Evolutionary conservation across 2,329 filamentous ascomycete genomes (phyloP).

Genomic region (Tolypocladium cylindrosporum): DNA sequence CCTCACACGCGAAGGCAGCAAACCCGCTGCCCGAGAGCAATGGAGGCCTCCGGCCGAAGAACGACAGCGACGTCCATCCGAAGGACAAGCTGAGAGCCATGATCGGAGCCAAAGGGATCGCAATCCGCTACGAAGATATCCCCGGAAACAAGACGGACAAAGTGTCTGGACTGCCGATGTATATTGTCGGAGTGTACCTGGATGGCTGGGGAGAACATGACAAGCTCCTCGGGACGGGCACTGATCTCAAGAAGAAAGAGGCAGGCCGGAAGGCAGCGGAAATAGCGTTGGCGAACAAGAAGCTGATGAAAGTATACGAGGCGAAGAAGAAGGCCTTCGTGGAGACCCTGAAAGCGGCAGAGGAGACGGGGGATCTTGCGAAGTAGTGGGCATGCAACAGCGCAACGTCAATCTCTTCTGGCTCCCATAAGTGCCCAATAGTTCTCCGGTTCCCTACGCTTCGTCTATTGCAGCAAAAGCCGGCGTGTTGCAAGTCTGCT

Average conservation of each 20-base stretch:
- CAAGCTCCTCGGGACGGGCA: slow-evolving; percentile 52
- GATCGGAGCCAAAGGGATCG: slow-evolving; percentile 47
- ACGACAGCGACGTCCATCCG: slow-evolving; percentile 5
- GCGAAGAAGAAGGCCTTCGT: slow-evolving; percentile 37
- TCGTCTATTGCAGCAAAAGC: no score
- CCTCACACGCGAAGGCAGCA: background rate
- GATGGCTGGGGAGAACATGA: slow-evolving; percentile 59
- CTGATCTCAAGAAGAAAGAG: slow-evolving; percentile 57
- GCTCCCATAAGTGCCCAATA: background rate
- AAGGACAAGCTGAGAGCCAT: slow-evolving; percentile 20
- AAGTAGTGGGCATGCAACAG: background rate
- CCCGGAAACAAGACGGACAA: slow-evolving; percentile 42
- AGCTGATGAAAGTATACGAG: slow-evolving; percentile 42
- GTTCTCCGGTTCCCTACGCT: background rate
- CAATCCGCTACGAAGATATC: slow-evolving; percentile 51
- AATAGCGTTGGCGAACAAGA: slow-evolving; percentile 55
- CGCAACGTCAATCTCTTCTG: background rate
- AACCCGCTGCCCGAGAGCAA: background rate
- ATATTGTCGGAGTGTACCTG: slow-evolving; percentile 53
- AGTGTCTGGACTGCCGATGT: slow-evolving; percentile 43
- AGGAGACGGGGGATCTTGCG: background rate
- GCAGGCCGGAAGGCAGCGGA: slow-evolving; percentile 58
- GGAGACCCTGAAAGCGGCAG: slow-evolving; percentile 17
- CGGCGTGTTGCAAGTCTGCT: no score
- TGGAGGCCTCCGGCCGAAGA: background rate